phyloP scores from a whole-genome alignment of 2,329 filamentous ascomycete genomes.

The Cyphellophora attinorum region DNA sequence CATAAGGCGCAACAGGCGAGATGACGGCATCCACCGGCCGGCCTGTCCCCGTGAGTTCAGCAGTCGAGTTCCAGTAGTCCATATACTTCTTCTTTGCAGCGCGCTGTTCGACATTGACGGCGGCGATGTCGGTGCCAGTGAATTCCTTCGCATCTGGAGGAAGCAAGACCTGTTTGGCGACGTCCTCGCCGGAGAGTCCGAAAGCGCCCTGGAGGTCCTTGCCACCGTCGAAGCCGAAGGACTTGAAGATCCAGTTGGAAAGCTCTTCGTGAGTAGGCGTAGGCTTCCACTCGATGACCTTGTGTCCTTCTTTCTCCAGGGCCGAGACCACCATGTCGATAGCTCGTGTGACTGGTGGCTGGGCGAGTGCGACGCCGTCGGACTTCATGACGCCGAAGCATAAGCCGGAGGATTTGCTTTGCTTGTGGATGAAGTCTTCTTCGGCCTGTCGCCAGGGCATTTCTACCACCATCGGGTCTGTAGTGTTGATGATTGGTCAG shows the following conservation, averaged over 20 bases:
- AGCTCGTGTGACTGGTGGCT: slow-evolving; percentile 50
- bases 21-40: slow-evolving; percentile 45
- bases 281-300: slow-evolving; percentile 50
- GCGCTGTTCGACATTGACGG: slow-evolving; percentile 43
- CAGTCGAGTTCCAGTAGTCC: slow-evolving; percentile 53
- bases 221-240: slow-evolving; percentile 41
- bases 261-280: slow-evolving; percentile 37
- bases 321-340: slow-evolving; percentile 41
- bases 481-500: too few relatives aligned
- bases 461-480: slow-evolving; percentile 55
- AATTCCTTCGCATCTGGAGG: slow-evolving; percentile 24
- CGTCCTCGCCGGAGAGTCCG: slow-evolving; percentile 45
- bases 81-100: slow-evolving; percentile 49
- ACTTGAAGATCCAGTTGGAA: slow-evolving; percentile 29
- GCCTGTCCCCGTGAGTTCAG: slow-evolving; percentile 37
- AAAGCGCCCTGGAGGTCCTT: slow-evolving; percentile 42
- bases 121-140: slow-evolving; percentile 34
- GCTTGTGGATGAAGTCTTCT: slow-evolving; percentile 25
- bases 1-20: slow-evolving; percentile 31
- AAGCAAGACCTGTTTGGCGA: slow-evolving; percentile 31
- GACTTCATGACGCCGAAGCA: slow-evolving; percentile 46
- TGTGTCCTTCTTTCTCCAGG: slow-evolving; percentile 45
- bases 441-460: slow-evolving; percentile 53
- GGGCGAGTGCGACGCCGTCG: slow-evolving; percentile 41
- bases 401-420: slow-evolving; percentile 32